Evolutionary conservation across 257 asterid species (phyloP).

Genomic region (Asclepias syriaca): DNA sequence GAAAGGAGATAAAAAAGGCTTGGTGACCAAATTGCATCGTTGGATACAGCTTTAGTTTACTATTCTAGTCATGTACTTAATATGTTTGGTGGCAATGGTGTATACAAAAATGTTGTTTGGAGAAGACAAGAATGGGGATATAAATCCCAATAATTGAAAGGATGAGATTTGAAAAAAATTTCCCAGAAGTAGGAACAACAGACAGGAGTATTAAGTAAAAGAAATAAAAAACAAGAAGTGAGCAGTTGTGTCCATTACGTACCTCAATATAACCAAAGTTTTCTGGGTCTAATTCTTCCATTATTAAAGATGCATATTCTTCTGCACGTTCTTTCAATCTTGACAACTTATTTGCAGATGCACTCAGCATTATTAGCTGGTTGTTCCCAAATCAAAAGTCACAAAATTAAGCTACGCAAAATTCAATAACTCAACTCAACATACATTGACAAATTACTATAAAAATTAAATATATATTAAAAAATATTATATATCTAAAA

Average conservation of each 20-base stretch:
- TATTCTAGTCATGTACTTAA: not conserved
- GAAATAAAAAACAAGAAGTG: not conserved
- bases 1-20: not conserved
- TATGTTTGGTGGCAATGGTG: conserved; percentile 2
- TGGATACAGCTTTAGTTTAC: not conserved
- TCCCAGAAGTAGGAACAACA: not conserved
- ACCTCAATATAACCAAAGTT: conserved; percentile 86
- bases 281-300: conserved; percentile 95
- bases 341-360: conserved; percentile 86
- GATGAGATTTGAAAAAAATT: not conserved
- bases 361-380: conserved; percentile 91
- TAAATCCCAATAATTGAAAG: conserved; percentile 11
- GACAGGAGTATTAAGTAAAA: not conserved
- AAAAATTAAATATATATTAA: not conserved
- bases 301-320: conserved; percentile 67
- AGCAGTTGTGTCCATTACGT: conserved; percentile 6
- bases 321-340: conserved; percentile 73
- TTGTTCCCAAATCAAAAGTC: conserved; percentile 18
- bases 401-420: not conserved
- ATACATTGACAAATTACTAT: too few relatives aligned
- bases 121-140: conserved; percentile 13
- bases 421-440: not conserved
- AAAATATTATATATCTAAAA: not conserved
- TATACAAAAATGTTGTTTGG: conserved; percentile 16
- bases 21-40: not conserved